Conservation (phyloP, 345 rosid species). For the Salix caprea region DNA sequence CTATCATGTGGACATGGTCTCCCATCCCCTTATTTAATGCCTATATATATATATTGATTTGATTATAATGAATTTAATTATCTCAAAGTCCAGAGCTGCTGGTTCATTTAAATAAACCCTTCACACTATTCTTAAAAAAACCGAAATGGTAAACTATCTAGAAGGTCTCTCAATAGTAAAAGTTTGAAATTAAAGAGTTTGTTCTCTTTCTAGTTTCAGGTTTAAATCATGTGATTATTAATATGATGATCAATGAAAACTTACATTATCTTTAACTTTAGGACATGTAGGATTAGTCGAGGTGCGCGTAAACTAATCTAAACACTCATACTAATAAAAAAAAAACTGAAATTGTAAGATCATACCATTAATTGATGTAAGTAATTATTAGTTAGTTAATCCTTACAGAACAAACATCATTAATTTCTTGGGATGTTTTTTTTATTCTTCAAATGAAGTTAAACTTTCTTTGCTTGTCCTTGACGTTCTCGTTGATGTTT, state of each 20-base stretch:
- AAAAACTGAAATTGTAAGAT: not conserved
- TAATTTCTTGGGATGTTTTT: not conserved
- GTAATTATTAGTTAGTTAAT: not conserved
- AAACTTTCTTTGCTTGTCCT: not conserved
- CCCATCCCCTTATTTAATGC: constrained; percentile 2
- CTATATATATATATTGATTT: not conserved
- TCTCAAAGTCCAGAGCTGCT: not conserved
- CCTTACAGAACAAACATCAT: not conserved
- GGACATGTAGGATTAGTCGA: fast-evolving
- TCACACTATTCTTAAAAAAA: not conserved
- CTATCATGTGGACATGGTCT: constrained; percentile 28
- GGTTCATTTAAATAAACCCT: not conserved
- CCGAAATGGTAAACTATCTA: too few species aligned
- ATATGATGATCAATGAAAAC: fast-evolving
- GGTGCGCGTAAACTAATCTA: fast-evolving
- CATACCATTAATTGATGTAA: not conserved
- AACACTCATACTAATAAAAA: too few species aligned
- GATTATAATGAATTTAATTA: not conserved
- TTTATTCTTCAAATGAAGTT: not conserved
- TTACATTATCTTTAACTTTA: fast-evolving
- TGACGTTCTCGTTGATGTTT: too few species aligned
- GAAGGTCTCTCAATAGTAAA: fast-evolving
- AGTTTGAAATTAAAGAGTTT: too few species aligned
- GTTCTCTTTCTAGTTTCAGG: fast-evolving
- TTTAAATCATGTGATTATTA: fast-evolving